Conservation (phyloP, 805 yeast genomes). For the Lipomyces starkeyi region DNA sequence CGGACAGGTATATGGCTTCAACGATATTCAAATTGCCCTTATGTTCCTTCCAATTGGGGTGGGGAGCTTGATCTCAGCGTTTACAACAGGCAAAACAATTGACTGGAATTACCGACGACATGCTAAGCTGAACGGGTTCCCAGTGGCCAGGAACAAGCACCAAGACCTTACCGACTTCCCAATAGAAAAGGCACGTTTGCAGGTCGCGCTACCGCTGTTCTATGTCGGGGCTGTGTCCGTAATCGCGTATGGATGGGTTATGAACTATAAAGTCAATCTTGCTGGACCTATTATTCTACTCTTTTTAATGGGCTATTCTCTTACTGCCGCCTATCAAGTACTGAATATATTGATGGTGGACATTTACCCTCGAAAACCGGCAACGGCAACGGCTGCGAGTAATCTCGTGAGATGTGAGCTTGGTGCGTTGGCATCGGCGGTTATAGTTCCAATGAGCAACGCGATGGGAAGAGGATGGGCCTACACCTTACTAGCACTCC, state of each 20-base stretch:
- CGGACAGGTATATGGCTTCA: slow-evolving; percentile 2
- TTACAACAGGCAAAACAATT: slow-evolving; percentile 3
- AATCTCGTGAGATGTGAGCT: too few relatives aligned
- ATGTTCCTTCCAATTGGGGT: slow-evolving; percentile 20
- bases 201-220: slow-evolving; percentile 12
- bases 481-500: too few relatives aligned
- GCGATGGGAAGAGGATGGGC: too few relatives aligned
- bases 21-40: slow-evolving; percentile 14
- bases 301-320: slow-evolving; percentile 18
- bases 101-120: slow-evolving; percentile 25
- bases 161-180: slow-evolving; percentile 30
- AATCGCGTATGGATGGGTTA: slow-evolving; percentile 34
- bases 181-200: slow-evolving; percentile 30
- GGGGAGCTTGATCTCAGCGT: slow-evolving; percentile 11
- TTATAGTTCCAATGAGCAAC: too few relatives aligned
- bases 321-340: slow-evolving; percentile 40
- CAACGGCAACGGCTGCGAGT: slow-evolving; percentile 82
- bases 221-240: slow-evolving; percentile 3
- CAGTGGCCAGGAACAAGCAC: neutral
- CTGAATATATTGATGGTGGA: slow-evolving; percentile 75
- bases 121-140: slow-evolving; percentile 14
- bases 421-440: too few relatives aligned
- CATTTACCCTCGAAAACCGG: slow-evolving; percentile 67
- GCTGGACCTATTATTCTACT: slow-evolving; percentile 31
- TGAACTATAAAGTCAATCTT: slow-evolving; percentile 17